phyloP scores from a whole-genome alignment of 1,284 basidiomycete genomes.

The Trichosporon inkin region DNA sequence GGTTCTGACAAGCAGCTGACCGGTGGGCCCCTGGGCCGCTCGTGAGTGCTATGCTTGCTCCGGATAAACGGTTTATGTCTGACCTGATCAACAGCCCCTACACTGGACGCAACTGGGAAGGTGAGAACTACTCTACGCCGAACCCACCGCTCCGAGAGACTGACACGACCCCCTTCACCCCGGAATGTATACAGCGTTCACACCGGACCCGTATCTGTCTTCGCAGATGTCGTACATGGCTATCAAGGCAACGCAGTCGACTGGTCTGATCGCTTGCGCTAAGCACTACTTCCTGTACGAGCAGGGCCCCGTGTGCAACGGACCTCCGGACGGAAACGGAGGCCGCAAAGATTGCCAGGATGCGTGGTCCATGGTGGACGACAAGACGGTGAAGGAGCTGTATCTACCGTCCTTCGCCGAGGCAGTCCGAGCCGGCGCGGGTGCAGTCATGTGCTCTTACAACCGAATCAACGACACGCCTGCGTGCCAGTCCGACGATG shows the following conservation, averaged over 20 bases:
- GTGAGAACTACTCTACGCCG: conserved; percentile 20
- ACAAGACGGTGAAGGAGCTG: conserved; percentile 50
- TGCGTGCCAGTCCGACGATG: conserved; percentile 70
- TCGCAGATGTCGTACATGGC: conserved; percentile 46
- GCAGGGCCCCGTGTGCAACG: conserved; percentile 45
- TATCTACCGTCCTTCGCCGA: conserved; percentile 53
- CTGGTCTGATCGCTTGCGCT: conserved; percentile 48
- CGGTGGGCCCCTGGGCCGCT: conserved; percentile 50
- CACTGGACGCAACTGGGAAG: conserved; percentile 51
- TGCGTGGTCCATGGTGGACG: conserved; percentile 38
- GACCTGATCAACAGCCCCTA: conserved; percentile 31
- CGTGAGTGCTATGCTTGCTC: conserved; percentile 25
- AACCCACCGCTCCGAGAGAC: neutral
- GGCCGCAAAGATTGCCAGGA: conserved; percentile 33
- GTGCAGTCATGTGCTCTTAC: conserved; percentile 54
- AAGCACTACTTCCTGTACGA: conserved; percentile 51
- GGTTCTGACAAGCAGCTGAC: conserved; percentile 37
- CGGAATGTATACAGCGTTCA: conserved; percentile 35
- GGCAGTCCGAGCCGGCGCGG: conserved; percentile 52
- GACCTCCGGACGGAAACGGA: conserved; percentile 30
- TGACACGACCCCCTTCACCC: neutral
- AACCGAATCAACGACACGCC: conserved; percentile 70
- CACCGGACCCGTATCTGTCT: conserved; percentile 50
- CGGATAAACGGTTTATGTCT: neutral
- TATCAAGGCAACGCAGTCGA: conserved; percentile 45